phyloP scores from a whole-genome alignment of 108 stramenopile genomes.

The Nitzschia sp. region DNA sequence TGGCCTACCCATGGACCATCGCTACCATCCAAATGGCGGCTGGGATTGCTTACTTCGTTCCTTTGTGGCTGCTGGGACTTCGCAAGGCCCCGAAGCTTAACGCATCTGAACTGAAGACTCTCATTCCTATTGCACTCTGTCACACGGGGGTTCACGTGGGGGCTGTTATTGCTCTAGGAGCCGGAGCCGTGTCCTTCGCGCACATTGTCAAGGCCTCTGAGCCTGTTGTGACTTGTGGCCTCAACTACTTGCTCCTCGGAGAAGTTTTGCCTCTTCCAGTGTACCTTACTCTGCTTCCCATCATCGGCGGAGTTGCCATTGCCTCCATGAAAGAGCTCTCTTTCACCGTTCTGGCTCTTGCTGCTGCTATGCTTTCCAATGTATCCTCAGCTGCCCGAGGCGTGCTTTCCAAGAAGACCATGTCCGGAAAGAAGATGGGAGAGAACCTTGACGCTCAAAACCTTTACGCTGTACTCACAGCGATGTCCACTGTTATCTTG shows the following conservation, averaged over 20 bases:
- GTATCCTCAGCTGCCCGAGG: slow-evolving; percentile 95
- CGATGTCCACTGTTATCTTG: slow-evolving; percentile 89
- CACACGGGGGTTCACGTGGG: slow-evolving; percentile 97
- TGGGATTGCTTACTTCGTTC: slow-evolving; percentile 88
- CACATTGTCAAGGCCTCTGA: slow-evolving; percentile 99
- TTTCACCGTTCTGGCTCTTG: slow-evolving; percentile 94
- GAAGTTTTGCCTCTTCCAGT: slow-evolving; percentile 85
- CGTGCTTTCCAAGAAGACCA: slow-evolving; percentile 94
- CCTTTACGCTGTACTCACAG: slow-evolving; percentile 95
- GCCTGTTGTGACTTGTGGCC: slow-evolving; percentile 94
- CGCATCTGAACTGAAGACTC: slow-evolving; percentile 80
- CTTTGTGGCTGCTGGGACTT: slow-evolving; percentile 84
- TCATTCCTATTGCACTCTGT: slow-evolving; percentile 93
- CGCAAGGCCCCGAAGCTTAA: slow-evolving; percentile 93
- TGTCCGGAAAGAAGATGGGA: slow-evolving; percentile 93
- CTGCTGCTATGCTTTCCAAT: slow-evolving; percentile 97
- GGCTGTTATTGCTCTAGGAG: slow-evolving; percentile 95
- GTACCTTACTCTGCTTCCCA: slow-evolving; percentile 94
- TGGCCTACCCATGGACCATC: slow-evolving; percentile 94
- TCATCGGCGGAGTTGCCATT: slow-evolving; percentile 96
- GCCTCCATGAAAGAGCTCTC: slow-evolving; percentile 98
- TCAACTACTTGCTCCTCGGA: slow-evolving; percentile 88
- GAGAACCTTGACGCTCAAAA: slow-evolving; percentile 98
- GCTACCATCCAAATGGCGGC: slow-evolving; percentile 96
- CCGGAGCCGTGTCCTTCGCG: slow-evolving; percentile 98